Conservation (phyloP, 164 flowering plant species). For the Akebia trifoliata region DNA sequence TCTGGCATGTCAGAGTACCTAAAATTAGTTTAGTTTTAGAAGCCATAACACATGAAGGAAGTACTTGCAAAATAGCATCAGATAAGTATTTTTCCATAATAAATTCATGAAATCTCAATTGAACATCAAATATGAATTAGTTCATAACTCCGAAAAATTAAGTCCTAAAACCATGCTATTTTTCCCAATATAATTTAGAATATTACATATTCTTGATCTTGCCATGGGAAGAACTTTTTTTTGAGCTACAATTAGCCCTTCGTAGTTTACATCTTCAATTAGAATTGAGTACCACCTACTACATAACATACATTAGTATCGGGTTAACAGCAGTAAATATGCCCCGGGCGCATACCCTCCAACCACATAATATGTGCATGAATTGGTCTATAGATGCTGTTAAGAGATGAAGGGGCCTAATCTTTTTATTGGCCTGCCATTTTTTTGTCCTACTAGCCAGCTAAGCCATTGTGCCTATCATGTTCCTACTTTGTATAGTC, state of each 20-base stretch:
- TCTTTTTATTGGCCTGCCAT: no score
- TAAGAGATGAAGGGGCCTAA: no score
- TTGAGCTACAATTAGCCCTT: not conserved
- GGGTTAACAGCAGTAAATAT: not conserved
- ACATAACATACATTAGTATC: not conserved
- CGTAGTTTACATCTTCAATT: not conserved
- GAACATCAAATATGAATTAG: not conserved
- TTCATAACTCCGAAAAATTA: not conserved
- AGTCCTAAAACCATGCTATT: no score
- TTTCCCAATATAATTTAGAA: no score
- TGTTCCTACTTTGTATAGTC: no score
- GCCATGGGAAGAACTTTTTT: no score
- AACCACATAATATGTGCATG: not conserved
- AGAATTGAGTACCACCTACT: not conserved
- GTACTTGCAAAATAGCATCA: not conserved
- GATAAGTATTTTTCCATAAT: not conserved
- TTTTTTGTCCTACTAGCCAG: no score
- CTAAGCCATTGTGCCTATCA: no score
- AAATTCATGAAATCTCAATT: not conserved
- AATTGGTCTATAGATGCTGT: no score
- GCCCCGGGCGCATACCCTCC: no score
- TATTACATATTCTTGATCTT: no score
- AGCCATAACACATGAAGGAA: not conserved
- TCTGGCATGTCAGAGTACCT: slow-evolving; percentile 43
- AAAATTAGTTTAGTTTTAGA: slow-evolving; percentile 5